A percentile compares a stretch with the other conserved stretches of the same genome.
These are phyloP conservation scores for Hemisphaericaspora xylanilytica DNA, from an alignment of 1,139 yeast genomes.

Conservation along the genomic window DNA sequence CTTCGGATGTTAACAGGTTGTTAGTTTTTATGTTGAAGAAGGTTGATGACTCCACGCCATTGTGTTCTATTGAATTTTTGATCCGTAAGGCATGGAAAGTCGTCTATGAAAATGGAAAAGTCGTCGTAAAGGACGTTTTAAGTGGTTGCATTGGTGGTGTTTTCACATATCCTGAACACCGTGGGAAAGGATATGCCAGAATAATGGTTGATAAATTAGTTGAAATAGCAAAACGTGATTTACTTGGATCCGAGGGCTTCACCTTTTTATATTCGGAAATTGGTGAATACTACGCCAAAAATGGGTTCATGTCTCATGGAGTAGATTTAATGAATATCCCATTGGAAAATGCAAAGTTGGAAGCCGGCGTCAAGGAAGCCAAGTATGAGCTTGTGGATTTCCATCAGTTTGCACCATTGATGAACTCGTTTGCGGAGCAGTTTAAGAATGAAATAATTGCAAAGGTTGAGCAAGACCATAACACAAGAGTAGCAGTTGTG, in stretches of 20 bases:
- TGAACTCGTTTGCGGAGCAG: slow-evolving; percentile 23
- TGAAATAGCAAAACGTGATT: slow-evolving; percentile 21
- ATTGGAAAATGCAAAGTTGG: slow-evolving; percentile 8
- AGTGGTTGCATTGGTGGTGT: slow-evolving; percentile 65
- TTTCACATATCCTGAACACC: slow-evolving; percentile 52
- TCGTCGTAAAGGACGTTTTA: slow-evolving; percentile 25
- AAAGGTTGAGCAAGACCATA: slow-evolving; percentile 25
- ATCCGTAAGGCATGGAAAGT: slow-evolving; percentile 32
- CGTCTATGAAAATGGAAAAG: slow-evolving; percentile 14
- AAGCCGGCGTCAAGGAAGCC: background rate
- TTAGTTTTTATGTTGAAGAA: slow-evolving; percentile 30
- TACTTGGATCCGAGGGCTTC: slow-evolving; percentile 39
- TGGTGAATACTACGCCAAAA: slow-evolving; percentile 60
- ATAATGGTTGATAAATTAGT: slow-evolving; percentile 54
- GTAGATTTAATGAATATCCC: slow-evolving; percentile 37
- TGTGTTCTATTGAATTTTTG: slow-evolving; percentile 40
- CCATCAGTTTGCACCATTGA: slow-evolving; percentile 31
- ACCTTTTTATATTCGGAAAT: slow-evolving; percentile 67
- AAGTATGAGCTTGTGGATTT: slow-evolving; percentile 23
- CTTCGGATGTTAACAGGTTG: slow-evolving; percentile 21
- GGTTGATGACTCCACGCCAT: slow-evolving; percentile 20
- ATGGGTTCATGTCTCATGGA: slow-evolving; percentile 55
- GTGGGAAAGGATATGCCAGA: slow-evolving; percentile 67
- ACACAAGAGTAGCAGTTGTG: slow-evolving; percentile 27
- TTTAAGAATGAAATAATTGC: slow-evolving; percentile 17